Evolutionary conservation across 2,329 filamentous ascomycete genomes (phyloP).

Genomic region (Thelonectria olida): DNA sequence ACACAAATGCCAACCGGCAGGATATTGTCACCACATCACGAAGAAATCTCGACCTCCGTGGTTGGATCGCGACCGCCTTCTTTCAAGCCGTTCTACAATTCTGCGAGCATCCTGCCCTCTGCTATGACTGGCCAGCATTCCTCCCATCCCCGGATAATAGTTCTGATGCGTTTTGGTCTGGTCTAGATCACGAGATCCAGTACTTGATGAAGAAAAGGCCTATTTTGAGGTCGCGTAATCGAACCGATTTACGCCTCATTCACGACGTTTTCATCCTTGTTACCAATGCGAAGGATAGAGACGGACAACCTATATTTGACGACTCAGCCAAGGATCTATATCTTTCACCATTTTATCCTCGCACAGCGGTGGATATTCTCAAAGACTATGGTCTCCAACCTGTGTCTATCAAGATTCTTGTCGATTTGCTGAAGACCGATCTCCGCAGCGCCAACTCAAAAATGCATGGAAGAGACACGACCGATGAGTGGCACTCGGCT

Average conservation of each 20-base stretch:
- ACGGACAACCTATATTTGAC: constrained; percentile 20
- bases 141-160: constrained; percentile 4
- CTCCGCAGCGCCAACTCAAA: constrained; percentile 4
- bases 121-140: constrained; percentile 26
- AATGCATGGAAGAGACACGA: background rate
- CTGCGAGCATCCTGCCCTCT: constrained; percentile 23
- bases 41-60: constrained; percentile 16
- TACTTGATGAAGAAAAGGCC: background rate
- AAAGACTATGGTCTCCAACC: background rate
- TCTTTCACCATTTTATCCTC: constrained; percentile 17
- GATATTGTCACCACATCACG: constrained; percentile 21
- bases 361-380: background rate
- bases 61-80: background rate
- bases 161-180: constrained; percentile 19
- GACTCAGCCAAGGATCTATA: constrained; percentile 8
- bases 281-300: background rate
- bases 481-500: constrained; percentile 20
- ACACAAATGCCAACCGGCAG: constrained; percentile 23
- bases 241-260: background rate
- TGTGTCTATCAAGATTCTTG: accelerated
- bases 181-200: background rate
- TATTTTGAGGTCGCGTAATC: background rate
- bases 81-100: constrained; percentile 17
- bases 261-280: background rate
- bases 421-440: constrained; percentile 9